Evolutionary conservation across 2,329 filamentous ascomycete genomes (phyloP), one percentile per base, ranked within the genome.

Genomic region (Apiospora kogelbergensis): DNA sequence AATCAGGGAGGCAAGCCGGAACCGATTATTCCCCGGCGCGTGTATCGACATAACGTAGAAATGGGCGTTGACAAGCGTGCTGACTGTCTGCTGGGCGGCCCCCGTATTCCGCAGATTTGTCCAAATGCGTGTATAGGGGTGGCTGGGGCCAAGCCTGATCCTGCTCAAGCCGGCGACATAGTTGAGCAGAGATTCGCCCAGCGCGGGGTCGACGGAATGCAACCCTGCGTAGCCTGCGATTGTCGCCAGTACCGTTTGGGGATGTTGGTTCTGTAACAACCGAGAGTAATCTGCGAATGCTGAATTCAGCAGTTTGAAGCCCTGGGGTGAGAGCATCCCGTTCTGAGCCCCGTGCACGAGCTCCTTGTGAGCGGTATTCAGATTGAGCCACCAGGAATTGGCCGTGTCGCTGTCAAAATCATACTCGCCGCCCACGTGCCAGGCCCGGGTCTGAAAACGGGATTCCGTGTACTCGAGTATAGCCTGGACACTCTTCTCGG

Each of bases 111-210:
- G n/a, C 20, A 71, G 57, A 10, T 57, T 26, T 6, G 24, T 26
- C 70, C 70, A 71, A 33, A 71, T 42, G 6, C 64, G 48, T 15
- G 68, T 63, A 13, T 67, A 66, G 7, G 70, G 68, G 41, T 71
- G 68, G 13, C n/a, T 11, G 1, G 57, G 24, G 3, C 68, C 70
- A 3, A 71, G 70, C 30, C 67, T 63, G 48, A 71, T 68, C 3
- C 3, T 20, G 45, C 48, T 65, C 13, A 71, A 44, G 22, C 44
- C 46, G n/a, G 40, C 64, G 1, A 71, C 17, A 57, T 71, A 71
- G 17, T 66, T 53, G 30, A 71, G 42, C 20, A 71, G 33, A 1
- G 70, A 71, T 7, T 68, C 44, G 17, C 68, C 70, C 20, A 71
- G 57, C 6, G 57, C 66, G 13, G 22, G 13, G 17, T 63, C 45